These are phyloP conservation scores for Rubus idaeus DNA, from an alignment of 306 rosid genomes.

Conservation along the genomic window DNA sequence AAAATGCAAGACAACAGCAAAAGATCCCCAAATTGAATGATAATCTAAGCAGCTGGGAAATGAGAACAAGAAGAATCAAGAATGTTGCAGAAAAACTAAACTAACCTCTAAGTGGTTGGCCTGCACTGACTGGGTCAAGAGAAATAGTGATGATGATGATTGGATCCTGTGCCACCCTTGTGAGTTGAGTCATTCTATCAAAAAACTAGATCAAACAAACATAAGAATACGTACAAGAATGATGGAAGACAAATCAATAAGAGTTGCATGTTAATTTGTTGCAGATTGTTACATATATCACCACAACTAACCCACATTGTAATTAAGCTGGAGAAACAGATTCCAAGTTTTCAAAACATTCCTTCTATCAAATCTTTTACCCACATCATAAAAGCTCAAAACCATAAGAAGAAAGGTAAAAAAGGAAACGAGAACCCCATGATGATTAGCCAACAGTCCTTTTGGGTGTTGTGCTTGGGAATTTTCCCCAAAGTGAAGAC, in stretches of 20 bases:
- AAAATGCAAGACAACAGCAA: background rate
- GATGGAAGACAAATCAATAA: background rate
- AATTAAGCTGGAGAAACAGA: background rate
- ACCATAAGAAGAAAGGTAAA: no score
- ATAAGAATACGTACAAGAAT: background rate
- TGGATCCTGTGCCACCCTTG: background rate
- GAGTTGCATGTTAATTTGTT: background rate
- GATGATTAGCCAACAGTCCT: no score
- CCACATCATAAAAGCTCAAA: no score
- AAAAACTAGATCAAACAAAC: background rate
- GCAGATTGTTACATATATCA: background rate
- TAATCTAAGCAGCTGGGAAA: background rate
- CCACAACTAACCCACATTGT: background rate
- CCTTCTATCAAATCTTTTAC: no score
- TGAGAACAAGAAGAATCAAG: background rate
- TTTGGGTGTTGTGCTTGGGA: no score
- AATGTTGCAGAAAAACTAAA: constrained; percentile 1
- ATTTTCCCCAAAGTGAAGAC: no score
- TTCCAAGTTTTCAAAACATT: background rate
- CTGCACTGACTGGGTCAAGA: background rate
- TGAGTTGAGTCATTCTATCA: background rate
- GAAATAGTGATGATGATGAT: background rate
- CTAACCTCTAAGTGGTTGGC: background rate
- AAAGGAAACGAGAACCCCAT: no score
- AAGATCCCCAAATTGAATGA: background rate